These are phyloP conservation scores for Globisporangium radiosum DNA, from an alignment of 352 stramenopile species.

Conservation along the genomic window DNA sequence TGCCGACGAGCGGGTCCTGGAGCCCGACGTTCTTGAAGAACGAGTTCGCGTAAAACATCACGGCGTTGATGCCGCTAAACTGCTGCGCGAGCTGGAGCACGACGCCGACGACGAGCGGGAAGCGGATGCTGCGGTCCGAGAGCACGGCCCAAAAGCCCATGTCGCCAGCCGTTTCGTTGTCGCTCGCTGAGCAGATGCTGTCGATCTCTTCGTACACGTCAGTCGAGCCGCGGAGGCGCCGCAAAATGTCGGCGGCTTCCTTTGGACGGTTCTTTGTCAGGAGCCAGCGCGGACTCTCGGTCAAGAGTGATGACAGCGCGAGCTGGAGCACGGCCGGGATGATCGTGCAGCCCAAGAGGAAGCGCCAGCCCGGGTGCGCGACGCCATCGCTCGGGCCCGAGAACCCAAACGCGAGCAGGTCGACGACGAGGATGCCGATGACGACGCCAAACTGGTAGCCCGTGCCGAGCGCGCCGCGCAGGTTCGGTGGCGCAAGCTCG, in stretches of 20 bases:
- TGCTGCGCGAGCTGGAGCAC: slow-evolving; percentile 63
- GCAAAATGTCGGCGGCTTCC: slow-evolving; percentile 62
- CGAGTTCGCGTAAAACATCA: slow-evolving; percentile 77
- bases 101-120: slow-evolving; percentile 52
- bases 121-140: slow-evolving; percentile 49
- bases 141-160: slow-evolving; percentile 65
- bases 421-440: slow-evolving; percentile 43
- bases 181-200: slow-evolving; percentile 72
- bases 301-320: slow-evolving; percentile 50
- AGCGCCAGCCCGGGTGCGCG: slow-evolving; percentile 50
- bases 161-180: slow-evolving; percentile 53
- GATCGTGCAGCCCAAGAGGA: slow-evolving; percentile 62
- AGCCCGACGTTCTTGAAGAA: slow-evolving; percentile 72
- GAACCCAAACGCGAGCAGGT: slow-evolving; percentile 49
- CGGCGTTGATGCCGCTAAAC: slow-evolving; percentile 69
- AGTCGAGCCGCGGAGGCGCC: slow-evolving; percentile 53
- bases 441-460: slow-evolving; percentile 72
- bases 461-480: slow-evolving; percentile 66
- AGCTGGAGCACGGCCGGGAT: slow-evolving; percentile 62
- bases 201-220: slow-evolving; percentile 80
- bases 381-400: slow-evolving; percentile 49
- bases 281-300: slow-evolving; percentile 63
- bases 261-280: slow-evolving; percentile 70
- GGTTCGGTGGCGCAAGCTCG: slow-evolving; percentile 60
- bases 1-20: slow-evolving; percentile 56